These are phyloP conservation scores for Lachnellula occidentalis DNA, from an alignment of 2,329 filamentous ascomycete species.

Conservation along the genomic window DNA sequence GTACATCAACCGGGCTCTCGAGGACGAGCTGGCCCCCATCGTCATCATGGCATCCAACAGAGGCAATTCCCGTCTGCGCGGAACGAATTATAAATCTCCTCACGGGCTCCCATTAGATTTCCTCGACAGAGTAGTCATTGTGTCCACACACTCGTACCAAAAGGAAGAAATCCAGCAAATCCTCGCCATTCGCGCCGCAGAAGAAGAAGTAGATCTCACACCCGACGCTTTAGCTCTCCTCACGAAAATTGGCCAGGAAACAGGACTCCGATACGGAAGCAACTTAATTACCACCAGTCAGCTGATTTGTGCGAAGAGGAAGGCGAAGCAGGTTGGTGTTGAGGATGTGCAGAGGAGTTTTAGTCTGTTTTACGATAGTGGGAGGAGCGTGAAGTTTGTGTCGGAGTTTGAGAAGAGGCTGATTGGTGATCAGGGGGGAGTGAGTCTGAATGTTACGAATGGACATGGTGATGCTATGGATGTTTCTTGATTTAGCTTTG, in stretches of 20 bases:
- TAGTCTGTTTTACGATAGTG: constrained; percentile 86
- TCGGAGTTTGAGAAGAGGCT: constrained; percentile 85
- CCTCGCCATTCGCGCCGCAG: constrained; percentile 82
- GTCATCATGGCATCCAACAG: constrained; percentile 99
- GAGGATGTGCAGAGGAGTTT: constrained; percentile 92
- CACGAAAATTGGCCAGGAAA: constrained; percentile 92
- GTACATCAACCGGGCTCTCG: constrained; percentile 94
- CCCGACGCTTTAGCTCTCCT: constrained; percentile 86
- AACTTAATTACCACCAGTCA: constrained; percentile 95
- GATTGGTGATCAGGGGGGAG: constrained; percentile 79
- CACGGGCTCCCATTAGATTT: constrained; percentile 95
- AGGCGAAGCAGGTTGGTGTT: constrained; percentile 74
- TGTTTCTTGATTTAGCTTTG: constrained; percentile 22
- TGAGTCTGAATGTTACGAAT: constrained; percentile 59
- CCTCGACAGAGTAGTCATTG: constrained; percentile 90
- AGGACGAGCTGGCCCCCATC: constrained; percentile 90
- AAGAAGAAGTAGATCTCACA: constrained; percentile 91
- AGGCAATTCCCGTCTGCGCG: constrained; percentile 83
- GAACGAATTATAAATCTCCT: constrained; percentile 87
- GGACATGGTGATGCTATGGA: constrained; percentile 66
- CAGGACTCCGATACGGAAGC: constrained; percentile 90
- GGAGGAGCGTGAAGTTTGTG: constrained; percentile 85
- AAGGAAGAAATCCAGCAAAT: constrained; percentile 88
- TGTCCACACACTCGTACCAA: constrained; percentile 83
- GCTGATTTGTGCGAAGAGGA: constrained; percentile 79